These are phyloP conservation scores for Candida boidinii DNA, from an alignment of 805 yeast species.

Conservation along the genomic window DNA sequence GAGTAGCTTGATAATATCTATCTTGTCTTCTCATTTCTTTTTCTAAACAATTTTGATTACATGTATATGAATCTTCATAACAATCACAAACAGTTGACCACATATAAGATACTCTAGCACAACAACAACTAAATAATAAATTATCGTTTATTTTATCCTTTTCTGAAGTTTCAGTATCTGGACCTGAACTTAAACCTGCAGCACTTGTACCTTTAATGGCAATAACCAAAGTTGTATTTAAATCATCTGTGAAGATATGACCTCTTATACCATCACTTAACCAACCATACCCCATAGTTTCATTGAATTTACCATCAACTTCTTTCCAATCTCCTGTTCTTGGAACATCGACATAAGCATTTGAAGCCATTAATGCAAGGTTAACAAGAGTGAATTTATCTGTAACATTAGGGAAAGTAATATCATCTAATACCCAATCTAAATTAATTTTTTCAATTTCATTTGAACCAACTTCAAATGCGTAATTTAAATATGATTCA, in stretches of 20 bases:
- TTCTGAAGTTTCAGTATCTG: slow-evolving; percentile 55
- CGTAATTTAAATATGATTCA: slow-evolving; percentile 57
- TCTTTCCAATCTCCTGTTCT: slow-evolving; percentile 82
- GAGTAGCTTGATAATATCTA: slow-evolving; percentile 70
- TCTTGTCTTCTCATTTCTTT: slow-evolving; percentile 65
- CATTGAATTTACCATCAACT: slow-evolving; percentile 31
- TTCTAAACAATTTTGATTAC: slow-evolving; percentile 84
- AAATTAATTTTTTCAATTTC: slow-evolving; percentile 30
- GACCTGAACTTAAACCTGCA: slow-evolving; percentile 47
- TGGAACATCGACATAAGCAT: slow-evolving; percentile 82
- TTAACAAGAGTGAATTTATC: slow-evolving; percentile 68
- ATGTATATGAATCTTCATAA: slow-evolving; percentile 71
- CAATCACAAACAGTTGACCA: slow-evolving; percentile 98
- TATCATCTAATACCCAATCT: slow-evolving; percentile 56
- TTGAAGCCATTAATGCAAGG: slow-evolving; percentile 78
- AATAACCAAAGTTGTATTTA: slow-evolving; percentile 55
- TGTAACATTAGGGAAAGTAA: slow-evolving; percentile 62
- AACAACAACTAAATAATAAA: slow-evolving; percentile 86
- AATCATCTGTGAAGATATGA: slow-evolving; percentile 66
- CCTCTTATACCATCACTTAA: slow-evolving; percentile 79
- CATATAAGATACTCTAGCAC: slow-evolving; percentile 83
- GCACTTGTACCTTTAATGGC: slow-evolving; percentile 92
- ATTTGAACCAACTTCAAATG: slow-evolving; percentile 33
- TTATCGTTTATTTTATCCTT: slow-evolving; percentile 86
- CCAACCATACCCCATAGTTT: slow-evolving; percentile 77